phyloP scores from a whole-genome alignment of 768 basidiomycete genomes.

The Kwoniella europaea region DNA sequence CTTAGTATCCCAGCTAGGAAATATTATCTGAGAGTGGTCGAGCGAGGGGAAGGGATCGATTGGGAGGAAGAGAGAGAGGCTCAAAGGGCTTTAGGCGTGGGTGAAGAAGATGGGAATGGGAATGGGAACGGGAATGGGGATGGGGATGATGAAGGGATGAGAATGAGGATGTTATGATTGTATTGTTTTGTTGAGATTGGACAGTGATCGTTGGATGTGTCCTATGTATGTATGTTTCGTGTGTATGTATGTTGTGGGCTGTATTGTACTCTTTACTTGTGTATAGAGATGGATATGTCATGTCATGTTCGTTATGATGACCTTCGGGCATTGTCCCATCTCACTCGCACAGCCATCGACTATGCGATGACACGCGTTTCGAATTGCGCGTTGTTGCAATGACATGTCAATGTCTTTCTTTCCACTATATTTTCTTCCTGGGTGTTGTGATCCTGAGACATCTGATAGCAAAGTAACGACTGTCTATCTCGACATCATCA shows the following conservation, averaged over 20 bases:
- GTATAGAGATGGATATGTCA: background rate
- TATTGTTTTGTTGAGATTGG: background rate
- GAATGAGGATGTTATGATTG: slow-evolving; percentile 30
- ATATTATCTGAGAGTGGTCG: slow-evolving; percentile 46
- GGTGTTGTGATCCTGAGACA: background rate
- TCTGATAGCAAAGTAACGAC: background rate
- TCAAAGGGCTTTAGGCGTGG: slow-evolving; percentile 48
- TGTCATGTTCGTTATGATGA: background rate
- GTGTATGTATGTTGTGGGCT: background rate
- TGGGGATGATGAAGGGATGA: slow-evolving; percentile 30
- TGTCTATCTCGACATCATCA: background rate
- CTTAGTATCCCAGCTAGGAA: slow-evolving; percentile 30
- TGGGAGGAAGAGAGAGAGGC: slow-evolving; percentile 55
- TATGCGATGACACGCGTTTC: background rate
- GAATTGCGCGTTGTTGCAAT: background rate
- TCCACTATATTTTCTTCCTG: background rate
- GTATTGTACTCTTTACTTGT: background rate
- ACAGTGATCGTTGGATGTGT: background rate
- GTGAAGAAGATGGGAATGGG: slow-evolving; percentile 40
- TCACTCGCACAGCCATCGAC: background rate
- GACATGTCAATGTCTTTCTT: background rate
- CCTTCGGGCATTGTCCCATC: background rate
- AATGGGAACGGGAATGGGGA: slow-evolving; percentile 15
- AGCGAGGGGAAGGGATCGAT: slow-evolving; percentile 49
- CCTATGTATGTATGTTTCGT: background rate